A percentile compares a stretch with the other conserved stretches of the same genome.
Conservation (phyloP, 2,329 filamentous ascomycete species). For the Diaporthe destruens region DNA sequence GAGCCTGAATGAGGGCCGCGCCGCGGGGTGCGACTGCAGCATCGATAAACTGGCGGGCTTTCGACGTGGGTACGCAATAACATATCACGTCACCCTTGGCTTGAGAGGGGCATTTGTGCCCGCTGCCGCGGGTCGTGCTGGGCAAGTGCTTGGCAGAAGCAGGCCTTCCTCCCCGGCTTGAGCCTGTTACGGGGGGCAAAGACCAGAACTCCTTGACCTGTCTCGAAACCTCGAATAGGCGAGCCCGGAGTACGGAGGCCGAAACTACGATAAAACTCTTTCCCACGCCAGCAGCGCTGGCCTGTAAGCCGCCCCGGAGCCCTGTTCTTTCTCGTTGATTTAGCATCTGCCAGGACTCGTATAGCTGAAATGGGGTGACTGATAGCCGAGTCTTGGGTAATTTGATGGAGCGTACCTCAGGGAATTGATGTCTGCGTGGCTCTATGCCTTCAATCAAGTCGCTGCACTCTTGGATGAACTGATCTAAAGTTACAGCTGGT, state of each 20-base stretch:
- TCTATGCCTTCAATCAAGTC: not conserved
- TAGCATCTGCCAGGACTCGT: not conserved
- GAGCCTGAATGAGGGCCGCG: not conserved
- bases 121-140: not conserved
- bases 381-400: not conserved
- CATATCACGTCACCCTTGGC: not conserved
- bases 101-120: not conserved
- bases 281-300: fast-evolving
- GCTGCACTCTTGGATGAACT: not conserved
- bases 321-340: not conserved
- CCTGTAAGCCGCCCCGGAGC: not conserved
- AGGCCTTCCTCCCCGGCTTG: not conserved
- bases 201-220: not conserved
- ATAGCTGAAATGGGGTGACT: not conserved
- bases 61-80: not conserved
- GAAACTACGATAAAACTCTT: fast-evolving
- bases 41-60: not conserved
- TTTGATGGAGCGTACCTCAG: not conserved
- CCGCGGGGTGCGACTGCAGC: not conserved
- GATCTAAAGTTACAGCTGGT: not conserved
- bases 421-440: not conserved
- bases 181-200: not conserved
- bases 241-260: fast-evolving
- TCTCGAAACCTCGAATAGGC: fast-evolving
- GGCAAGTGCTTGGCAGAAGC: not conserved